Conservation (phyloP, 2,329 filamentous ascomycete species). For the Pseudogymnoascus pannorum region DNA sequence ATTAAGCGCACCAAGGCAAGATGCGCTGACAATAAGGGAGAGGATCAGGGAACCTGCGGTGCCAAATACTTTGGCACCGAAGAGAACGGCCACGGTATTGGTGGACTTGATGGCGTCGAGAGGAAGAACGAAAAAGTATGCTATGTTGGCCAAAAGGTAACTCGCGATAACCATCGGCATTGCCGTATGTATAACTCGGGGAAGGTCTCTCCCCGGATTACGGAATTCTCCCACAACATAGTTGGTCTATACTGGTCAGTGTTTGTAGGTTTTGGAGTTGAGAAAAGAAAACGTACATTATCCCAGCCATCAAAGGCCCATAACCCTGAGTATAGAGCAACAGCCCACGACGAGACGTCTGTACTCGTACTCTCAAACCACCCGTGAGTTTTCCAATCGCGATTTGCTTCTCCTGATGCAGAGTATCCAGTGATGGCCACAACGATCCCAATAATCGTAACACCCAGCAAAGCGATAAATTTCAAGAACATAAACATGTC, state of each 20-base stretch:
- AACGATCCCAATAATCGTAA: slow-evolving; percentile 81
- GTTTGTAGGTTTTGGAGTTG: slow-evolving; percentile 4
- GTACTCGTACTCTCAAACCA: slow-evolving; percentile 71
- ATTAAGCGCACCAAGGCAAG: slow-evolving; percentile 91
- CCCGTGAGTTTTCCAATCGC: slow-evolving; percentile 76
- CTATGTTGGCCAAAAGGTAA: slow-evolving; percentile 84
- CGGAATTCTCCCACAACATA: slow-evolving; percentile 97
- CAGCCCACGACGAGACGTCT: slow-evolving; percentile 79
- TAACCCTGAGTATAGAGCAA: slow-evolving; percentile 88
- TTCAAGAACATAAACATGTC: slow-evolving; percentile 97
- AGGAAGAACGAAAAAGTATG: slow-evolving; percentile 92
- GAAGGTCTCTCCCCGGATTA: slow-evolving; percentile 81
- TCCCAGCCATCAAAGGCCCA: slow-evolving; percentile 99
- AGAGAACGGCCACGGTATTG: slow-evolving; percentile 94
- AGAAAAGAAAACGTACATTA: slow-evolving; percentile 58
- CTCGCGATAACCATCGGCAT: slow-evolving; percentile 88
- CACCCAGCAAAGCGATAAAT: slow-evolving; percentile 78
- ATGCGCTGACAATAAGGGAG: slow-evolving; percentile 81
- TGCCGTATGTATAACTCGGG: slow-evolving; percentile 89
- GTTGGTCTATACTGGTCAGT: slow-evolving; percentile 61
- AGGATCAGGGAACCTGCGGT: slow-evolving; percentile 73
- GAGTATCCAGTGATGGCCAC: slow-evolving; percentile 83
- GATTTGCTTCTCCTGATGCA: slow-evolving; percentile 64
- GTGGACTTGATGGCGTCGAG: slow-evolving; percentile 70
- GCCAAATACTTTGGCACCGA: slow-evolving; percentile 85